A percentile compares a stretch with the other conserved stretches of the same genome.
phyloP scores from a whole-genome alignment of 2,329 filamentous ascomycete species.

The Verticillium nubilum region DNA sequence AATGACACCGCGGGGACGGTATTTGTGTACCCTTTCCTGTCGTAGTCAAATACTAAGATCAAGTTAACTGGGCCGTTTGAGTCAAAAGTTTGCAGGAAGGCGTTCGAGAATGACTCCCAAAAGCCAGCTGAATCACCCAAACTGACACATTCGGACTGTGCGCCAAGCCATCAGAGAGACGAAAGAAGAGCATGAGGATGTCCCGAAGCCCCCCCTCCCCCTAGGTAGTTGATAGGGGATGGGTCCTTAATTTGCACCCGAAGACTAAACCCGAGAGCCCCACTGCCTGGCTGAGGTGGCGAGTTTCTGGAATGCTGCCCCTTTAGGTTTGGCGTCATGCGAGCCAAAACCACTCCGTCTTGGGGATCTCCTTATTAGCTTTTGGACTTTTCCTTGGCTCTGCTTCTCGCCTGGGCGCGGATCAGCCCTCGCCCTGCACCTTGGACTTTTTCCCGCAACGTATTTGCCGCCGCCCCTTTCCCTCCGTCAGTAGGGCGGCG shows the following conservation, averaged over 20 bases:
- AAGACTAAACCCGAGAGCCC: not conserved
- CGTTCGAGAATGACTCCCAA: not conserved
- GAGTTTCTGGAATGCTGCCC: slow-evolving; percentile 10
- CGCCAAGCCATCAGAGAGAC: not conserved
- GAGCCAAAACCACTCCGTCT: not conserved
- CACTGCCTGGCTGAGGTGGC: not conserved
- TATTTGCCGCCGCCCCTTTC: not conserved
- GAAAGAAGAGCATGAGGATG: not conserved
- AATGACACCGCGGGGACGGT: too few relatives aligned
- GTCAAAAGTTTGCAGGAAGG: not conserved
- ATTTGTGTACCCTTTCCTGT: too few relatives aligned
- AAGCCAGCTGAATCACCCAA: not conserved
- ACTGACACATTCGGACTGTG: not conserved
- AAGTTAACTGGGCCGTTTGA: too few relatives aligned
- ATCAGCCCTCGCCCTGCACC: not conserved
- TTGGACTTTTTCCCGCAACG: not conserved
- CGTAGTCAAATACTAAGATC: too few relatives aligned
- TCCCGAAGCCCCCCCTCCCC: not conserved
- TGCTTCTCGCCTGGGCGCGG: not conserved
- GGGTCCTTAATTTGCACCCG: not conserved
- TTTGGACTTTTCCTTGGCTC: not conserved
- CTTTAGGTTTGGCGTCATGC: not conserved
- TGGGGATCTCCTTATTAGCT: not conserved
- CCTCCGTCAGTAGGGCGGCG: not conserved
- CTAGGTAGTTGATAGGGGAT: too few relatives aligned